These are phyloP conservation scores for Aurantiochytrium sp. DNA, from an alignment of 108 stramenopile genomes.

Conservation along the genomic window DNA sequence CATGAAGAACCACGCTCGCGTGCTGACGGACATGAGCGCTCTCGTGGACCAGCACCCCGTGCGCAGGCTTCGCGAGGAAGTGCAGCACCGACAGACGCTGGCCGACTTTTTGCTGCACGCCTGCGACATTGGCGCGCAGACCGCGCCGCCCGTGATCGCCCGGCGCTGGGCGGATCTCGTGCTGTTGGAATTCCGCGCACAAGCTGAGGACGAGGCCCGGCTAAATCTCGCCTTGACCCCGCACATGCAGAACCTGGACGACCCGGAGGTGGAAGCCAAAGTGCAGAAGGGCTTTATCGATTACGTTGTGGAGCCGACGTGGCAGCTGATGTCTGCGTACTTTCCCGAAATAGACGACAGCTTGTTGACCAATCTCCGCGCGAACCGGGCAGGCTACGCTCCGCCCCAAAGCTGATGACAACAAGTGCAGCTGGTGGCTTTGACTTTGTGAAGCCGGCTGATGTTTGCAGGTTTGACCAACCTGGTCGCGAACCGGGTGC, in stretches of 20 bases:
- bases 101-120: conserved; percentile 43
- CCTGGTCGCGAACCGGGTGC: too few relatives aligned
- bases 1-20: conserved; percentile 42
- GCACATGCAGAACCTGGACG: conserved; percentile 55
- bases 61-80: neutral
- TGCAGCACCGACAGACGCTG: conserved; percentile 38
- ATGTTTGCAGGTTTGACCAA: too few relatives aligned
- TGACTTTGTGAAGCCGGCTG: too few relatives aligned
- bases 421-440: too few relatives aligned
- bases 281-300: conserved; percentile 60
- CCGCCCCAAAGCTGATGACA: too few relatives aligned
- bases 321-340: conserved; percentile 36
- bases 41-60: neutral
- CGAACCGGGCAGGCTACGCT: neutral
- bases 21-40: conserved; percentile 42
- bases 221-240: conserved; percentile 49
- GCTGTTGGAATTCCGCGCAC: conserved; percentile 46
- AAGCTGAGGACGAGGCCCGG: conserved; percentile 47
- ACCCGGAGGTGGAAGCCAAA: conserved; percentile 46
- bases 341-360: conserved; percentile 43
- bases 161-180: conserved; percentile 55
- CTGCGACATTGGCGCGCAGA: conserved; percentile 54
- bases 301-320: conserved; percentile 58
- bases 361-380: neutral
- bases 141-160: conserved; percentile 47